Base-by-base conservation (phyloP, 345 rosid species). In the Brassica carinata region DNA sequence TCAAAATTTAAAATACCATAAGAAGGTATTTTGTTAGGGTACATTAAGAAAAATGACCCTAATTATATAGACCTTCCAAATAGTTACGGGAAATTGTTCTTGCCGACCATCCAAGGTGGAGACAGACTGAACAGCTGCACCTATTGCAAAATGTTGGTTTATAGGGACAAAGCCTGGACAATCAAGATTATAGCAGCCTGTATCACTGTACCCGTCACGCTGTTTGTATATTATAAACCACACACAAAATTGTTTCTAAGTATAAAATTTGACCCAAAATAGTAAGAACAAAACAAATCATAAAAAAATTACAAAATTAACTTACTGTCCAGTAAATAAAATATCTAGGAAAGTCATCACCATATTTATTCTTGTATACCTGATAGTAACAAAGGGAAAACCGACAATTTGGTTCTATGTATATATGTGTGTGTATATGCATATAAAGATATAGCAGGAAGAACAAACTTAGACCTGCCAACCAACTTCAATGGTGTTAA, bases 21-120 rank as follows among this genome's bases (percentile, higher is more conserved):
- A 17, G 23, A 36, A 13, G 10, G 2, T 38, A 67, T 5, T 38
- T 23, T 15, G 18, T 11, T 8, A 38, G 4, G 1, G 2, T 18
- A 10, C 19, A 36, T 38, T 2, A 13, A 18, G 8, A 17, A 67
- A 67, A 10, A 1, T 14, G 19, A 0, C 8, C 5, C 7, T 0
- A 19, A 34, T 29, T 9, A 67, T 38, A 19, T 67, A 19, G 5
- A 67, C 55, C 71, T 18, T 67, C 71, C 57, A 67, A 36, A 67
- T 67, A 18, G 9, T 2, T 40, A 4, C 2, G 8, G 17, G 31
- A 67, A 38, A 8, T 0, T 38, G 5, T 8, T 9, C 13, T 67
- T 67, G 71, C 9, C 2, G 9, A 40, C 71, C 71, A 67, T 3
- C 30, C n/a, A 18, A 10, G 4, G 10, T 67, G 17, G 71, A 67